Evolutionary conservation across 352 stramenopile genomes (phyloP), one percentile per base, ranked within the genome.

Genomic region (Globisporangium orthogonon): DNA sequence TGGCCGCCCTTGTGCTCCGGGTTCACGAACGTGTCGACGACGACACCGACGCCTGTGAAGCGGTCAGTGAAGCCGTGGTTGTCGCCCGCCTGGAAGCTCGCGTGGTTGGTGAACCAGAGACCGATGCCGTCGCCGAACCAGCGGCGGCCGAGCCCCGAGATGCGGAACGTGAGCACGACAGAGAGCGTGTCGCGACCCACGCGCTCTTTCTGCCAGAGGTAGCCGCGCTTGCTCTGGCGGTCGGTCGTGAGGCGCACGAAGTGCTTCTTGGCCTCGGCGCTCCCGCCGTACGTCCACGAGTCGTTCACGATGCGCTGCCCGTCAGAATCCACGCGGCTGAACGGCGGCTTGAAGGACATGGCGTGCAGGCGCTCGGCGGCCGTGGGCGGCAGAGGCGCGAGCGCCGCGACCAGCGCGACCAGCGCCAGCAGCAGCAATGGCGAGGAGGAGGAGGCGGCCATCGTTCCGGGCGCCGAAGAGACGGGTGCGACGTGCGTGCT

Each of bases 231-330:
- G 70, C 82, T 93, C 68, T 95, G 85, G 0, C 85, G 82, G 58
- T 95, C 84, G 9, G 85, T 85, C n/a, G 85, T 95, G n/a, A 95
- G 66, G 30, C 86, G 86, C 43, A 94, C 69, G 62, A 95, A 95
- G 70, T 89, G 71, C 68, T 92, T 91, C 65, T 94, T 93, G 18
- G 83, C 73, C 58, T 91, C 79, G 29, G 86, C 57, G 58, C 72
- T 80, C 52, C 83, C 86, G 53, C 86, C 86, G 56, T 86, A 73
- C 30, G 62, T 75, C 81, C 81, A 94, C 60, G 71, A 85, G 53
- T 83, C 76, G 60, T 91, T 92, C 55, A 94, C 69, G 55, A 86
- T 68, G 49, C 85, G 83, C 11, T 63, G 67, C 43, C 77, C 83
- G 1, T 81, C 69, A n/a, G 45, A 51, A 58, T 92, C 80, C 37